Evolutionary conservation across 176 grass and related monocot species (phyloP).

Genomic region (Puya raimondii): DNA sequence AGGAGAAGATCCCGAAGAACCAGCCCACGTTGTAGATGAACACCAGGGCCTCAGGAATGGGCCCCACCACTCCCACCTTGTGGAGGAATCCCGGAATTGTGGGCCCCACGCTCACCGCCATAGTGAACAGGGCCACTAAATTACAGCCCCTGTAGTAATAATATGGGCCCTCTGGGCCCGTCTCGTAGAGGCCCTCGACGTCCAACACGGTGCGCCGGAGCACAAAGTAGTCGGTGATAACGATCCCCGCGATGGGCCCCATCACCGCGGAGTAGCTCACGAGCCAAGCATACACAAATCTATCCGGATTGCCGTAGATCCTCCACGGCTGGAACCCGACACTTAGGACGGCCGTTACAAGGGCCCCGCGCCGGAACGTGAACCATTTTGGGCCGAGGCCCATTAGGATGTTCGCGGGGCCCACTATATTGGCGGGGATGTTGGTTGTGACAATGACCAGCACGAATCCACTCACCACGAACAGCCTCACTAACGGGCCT

Average conservation of each 20-base stretch:
- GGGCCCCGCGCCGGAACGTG: conserved; percentile 25
- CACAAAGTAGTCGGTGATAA: conserved; percentile 28
- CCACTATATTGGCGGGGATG: conserved; percentile 40
- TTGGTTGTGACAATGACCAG: conserved; percentile 34
- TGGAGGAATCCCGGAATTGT: conserved; percentile 30
- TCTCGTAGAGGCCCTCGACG: conserved; percentile 21
- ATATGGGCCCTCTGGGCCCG: conserved; percentile 21
- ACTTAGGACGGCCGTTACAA: conserved; percentile 14
- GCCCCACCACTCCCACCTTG: conserved; percentile 18
- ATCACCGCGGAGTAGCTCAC: conserved; percentile 30
- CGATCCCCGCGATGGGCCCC: conserved; percentile 27
- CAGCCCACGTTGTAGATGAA: conserved; percentile 25
- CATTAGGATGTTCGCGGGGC: conserved; percentile 26
- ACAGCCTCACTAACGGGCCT: not conserved
- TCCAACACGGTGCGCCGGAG: conserved; percentile 21
- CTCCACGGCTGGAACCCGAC: conserved; percentile 39
- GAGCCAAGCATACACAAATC: conserved; percentile 38
- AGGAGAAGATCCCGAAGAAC: conserved; percentile 33
- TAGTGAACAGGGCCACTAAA: conserved; percentile 11
- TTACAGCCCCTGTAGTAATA: conserved; percentile 37
- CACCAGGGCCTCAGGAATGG: conserved; percentile 5
- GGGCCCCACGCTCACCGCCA: conserved; percentile 21
- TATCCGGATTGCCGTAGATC: conserved; percentile 22
- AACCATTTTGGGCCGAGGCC: conserved; percentile 30
- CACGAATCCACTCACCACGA: conserved; percentile 20